These are phyloP conservation scores for Debaryomycetaceae sp. DNA, from an alignment of 1,139 yeast species.

Conservation along the genomic window DNA sequence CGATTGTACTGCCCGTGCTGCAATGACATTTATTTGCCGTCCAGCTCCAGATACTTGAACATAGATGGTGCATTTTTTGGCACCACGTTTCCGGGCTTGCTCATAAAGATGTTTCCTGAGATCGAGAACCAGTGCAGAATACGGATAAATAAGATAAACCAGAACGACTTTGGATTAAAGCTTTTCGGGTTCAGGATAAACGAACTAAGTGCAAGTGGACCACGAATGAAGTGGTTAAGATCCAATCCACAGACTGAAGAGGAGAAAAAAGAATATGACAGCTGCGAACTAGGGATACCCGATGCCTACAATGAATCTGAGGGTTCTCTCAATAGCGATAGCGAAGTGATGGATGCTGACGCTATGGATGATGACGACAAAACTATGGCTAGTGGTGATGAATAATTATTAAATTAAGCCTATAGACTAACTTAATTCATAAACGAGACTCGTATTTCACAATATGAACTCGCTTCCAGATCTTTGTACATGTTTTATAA, in stretches of 20 bases:
- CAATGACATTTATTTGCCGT: conserved; percentile 84
- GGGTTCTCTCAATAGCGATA: conserved; percentile 17
- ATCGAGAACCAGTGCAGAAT: conserved; percentile 52
- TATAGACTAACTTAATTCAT: background rate
- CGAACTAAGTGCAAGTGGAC: conserved; percentile 76
- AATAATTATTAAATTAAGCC: conserved; percentile 3
- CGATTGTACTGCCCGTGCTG: conserved; percentile 93
- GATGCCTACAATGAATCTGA: conserved; percentile 27
- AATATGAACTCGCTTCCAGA: background rate
- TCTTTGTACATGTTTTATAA: background rate
- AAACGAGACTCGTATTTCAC: background rate
- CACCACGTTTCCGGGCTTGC: conserved; percentile 89
- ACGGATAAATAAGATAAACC: conserved; percentile 51
- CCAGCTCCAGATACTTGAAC: conserved; percentile 76
- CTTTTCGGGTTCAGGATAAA: conserved; percentile 85
- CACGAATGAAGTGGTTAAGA: conserved; percentile 94
- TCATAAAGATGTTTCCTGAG: conserved; percentile 86
- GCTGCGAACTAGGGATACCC: conserved; percentile 62
- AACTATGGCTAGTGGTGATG: conserved; percentile 46
- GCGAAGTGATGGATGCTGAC: conserved; percentile 18
- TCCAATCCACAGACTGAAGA: conserved; percentile 60
- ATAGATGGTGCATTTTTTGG: conserved; percentile 98
- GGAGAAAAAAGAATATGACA: conserved; percentile 57
- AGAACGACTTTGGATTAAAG: conserved; percentile 61
- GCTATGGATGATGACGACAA: conserved; percentile 34